phyloP scores from a whole-genome alignment of 2,329 filamentous ascomycete species.

The Xylaria sp. region DNA sequence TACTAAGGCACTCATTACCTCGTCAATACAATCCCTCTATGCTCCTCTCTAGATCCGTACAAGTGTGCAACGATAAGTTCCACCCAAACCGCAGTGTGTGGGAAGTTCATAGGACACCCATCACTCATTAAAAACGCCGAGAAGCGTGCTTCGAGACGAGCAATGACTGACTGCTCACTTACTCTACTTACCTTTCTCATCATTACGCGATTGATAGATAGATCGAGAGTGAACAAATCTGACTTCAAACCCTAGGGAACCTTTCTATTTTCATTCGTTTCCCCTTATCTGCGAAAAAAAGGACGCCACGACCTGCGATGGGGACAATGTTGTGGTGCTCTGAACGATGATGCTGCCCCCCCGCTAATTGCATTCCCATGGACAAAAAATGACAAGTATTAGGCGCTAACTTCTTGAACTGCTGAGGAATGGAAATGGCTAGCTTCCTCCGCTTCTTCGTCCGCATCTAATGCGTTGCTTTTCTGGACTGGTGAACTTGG shows the following conservation, averaged over 20 bases:
- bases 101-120: constrained; percentile 7
- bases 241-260: constrained; percentile 17
- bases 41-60: constrained; percentile 17
- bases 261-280: constrained; percentile 34
- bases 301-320: constrained; percentile 32
- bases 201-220: constrained; percentile 30
- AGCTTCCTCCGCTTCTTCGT: constrained; percentile 39
- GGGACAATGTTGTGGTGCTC: constrained; percentile 25
- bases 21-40: constrained; percentile 9
- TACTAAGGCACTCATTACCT: constrained; percentile 15
- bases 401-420: constrained; percentile 52
- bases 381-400: constrained; percentile 26
- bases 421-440: constrained; percentile 49
- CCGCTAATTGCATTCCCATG: constrained; percentile 23
- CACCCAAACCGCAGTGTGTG: constrained; percentile 1
- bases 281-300: constrained; percentile 27
- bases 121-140: constrained; percentile 24
- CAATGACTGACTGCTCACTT: constrained; percentile 8
- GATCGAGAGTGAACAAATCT: constrained; percentile 15
- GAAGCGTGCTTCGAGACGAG: constrained; percentile 16
- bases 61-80: not conserved
- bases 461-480: constrained; percentile 38
- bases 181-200: constrained; percentile 22
- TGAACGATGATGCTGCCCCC: constrained; percentile 24
- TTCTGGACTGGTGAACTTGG: constrained; percentile 49